These are phyloP conservation scores for Diddensiella santjacobensis DNA, from an alignment of 805 yeast species.

Conservation along the genomic window DNA sequence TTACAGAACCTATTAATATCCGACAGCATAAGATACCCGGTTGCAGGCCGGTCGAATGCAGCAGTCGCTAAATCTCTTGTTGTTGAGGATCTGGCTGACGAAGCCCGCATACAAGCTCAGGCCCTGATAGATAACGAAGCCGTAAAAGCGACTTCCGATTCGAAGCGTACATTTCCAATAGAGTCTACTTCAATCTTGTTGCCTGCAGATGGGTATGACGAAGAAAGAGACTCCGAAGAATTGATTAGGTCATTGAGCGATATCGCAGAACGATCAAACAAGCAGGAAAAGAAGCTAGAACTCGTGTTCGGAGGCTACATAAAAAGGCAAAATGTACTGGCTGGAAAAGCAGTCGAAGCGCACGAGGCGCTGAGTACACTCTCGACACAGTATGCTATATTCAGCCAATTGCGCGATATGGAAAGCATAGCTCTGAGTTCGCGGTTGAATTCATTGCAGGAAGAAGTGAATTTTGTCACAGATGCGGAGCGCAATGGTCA, in stretches of 20 bases:
- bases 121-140: conserved; percentile 13
- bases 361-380: conserved; percentile 14
- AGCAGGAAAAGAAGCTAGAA: conserved; percentile 32
- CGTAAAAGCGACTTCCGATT: not conserved
- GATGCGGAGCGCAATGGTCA: conserved; percentile 27
- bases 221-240: not conserved
- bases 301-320: conserved; percentile 35
- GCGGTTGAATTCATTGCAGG: conserved; percentile 23
- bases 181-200: not conserved
- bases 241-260: conserved; percentile 6
- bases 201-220: not conserved
- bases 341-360: conserved; percentile 21
- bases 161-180: not conserved
- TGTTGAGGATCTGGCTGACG: conserved; percentile 18
- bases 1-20: conserved; percentile 25
- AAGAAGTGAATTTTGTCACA: conserved; percentile 24
- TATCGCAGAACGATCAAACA: conserved; percentile 27
- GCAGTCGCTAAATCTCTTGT: conserved; percentile 4
- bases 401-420: conserved; percentile 17
- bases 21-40: conserved; percentile 29
- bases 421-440: conserved; percentile 23
- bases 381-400: conserved; percentile 17
- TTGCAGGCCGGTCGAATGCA: not conserved
- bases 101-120: conserved; percentile 7
- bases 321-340: conserved; percentile 29